These are phyloP conservation scores for Pseudogymnoascus sp. DNA, from an alignment of 2,329 filamentous ascomycete species.

Conservation along the genomic window DNA sequence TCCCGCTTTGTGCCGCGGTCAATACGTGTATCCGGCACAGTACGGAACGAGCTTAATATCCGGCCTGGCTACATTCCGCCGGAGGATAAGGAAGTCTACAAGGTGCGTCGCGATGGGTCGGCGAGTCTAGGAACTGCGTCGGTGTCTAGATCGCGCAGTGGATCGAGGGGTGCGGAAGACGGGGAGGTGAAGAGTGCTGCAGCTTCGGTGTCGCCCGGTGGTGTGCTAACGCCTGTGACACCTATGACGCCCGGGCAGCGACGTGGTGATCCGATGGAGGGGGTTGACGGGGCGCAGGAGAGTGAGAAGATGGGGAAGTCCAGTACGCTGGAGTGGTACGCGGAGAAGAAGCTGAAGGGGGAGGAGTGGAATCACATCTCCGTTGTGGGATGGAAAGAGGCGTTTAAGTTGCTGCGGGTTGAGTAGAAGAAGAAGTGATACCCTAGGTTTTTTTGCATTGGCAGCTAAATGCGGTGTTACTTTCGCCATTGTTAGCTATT, in stretches of 20 bases:
- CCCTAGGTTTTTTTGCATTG: background rate
- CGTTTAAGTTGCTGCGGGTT: constrained; percentile 7
- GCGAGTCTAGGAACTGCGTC: background rate
- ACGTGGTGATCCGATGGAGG: background rate
- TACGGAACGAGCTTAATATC: constrained; percentile 81
- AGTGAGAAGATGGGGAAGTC: background rate
- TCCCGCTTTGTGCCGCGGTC: constrained; percentile 81
- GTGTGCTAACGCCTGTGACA: background rate
- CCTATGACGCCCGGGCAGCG: background rate
- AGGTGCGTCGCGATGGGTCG: constrained; percentile 50
- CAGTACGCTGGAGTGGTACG: constrained; percentile 47
- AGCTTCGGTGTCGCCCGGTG: background rate
- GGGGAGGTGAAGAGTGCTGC: background rate
- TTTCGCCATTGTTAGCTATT: background rate
- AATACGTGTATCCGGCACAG: constrained; percentile 72
- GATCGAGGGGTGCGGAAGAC: background rate
- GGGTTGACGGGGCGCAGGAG: background rate
- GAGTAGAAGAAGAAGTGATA: constrained; percentile 6
- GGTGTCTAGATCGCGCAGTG: background rate
- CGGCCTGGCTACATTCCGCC: constrained; percentile 83
- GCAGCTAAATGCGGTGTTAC: background rate
- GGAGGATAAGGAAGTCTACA: constrained; percentile 90
- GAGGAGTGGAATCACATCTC: constrained; percentile 43
- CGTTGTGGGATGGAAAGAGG: constrained; percentile 37
- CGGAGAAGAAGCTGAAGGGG: constrained; percentile 38